Conservation (phyloP, 2,329 filamentous ascomycete genomes). For the Cytospora mali region DNA sequence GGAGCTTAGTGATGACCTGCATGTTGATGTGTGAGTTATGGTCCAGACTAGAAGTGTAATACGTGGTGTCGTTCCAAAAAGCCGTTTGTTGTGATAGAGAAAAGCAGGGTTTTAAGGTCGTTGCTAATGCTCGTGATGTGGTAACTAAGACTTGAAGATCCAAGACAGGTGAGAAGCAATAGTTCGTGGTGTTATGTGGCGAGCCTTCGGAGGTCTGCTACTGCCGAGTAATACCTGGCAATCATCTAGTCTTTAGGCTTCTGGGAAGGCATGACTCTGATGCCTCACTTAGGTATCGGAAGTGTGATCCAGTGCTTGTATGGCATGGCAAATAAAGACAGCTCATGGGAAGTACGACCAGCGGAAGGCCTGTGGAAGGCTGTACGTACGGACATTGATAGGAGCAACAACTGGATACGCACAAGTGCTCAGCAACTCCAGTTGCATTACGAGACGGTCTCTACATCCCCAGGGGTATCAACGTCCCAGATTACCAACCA, state of each 20-base stretch:
- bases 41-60: not conserved
- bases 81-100: not conserved
- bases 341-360: not conserved
- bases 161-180: not conserved
- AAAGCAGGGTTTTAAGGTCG: no score
- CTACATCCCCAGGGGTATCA: slow-evolving; percentile 28
- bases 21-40: not conserved
- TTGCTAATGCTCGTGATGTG: not conserved
- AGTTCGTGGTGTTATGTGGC: no score
- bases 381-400: no score
- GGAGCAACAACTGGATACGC: not conserved
- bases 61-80: not conserved
- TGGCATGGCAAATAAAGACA: not conserved
- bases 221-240: not conserved
- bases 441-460: not conserved
- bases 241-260: not conserved
- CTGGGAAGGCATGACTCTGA: not conserved
- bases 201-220: not conserved
- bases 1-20: not conserved
- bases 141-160: not conserved
- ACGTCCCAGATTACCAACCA: slow-evolving; percentile 62
- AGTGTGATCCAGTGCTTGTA: no score
- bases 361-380: not conserved
- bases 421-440: not conserved
- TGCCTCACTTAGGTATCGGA: not conserved